phyloP scores from a whole-genome alignment of 2,329 filamentous ascomycete genomes.

The Phoma sp. region DNA sequence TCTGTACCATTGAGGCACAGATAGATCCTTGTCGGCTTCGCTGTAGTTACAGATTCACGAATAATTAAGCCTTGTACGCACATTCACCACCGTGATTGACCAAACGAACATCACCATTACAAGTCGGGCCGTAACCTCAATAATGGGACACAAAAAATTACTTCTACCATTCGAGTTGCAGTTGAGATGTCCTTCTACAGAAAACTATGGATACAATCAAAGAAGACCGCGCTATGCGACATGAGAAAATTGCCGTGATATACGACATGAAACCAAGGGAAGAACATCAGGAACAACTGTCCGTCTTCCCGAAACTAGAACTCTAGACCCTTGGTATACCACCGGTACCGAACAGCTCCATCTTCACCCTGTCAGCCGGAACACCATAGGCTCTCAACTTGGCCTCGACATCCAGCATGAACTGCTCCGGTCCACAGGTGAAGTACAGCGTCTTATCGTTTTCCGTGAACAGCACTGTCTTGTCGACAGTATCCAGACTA shows the following conservation, averaged over 20 bases:
- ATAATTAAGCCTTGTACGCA: no score
- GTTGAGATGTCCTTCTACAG: not conserved
- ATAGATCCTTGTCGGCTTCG: not conserved
- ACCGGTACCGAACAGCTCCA: constrained; percentile 68
- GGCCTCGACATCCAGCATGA: constrained; percentile 69
- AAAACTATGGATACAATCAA: not conserved
- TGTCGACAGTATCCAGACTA: constrained; percentile 64
- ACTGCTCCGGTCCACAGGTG: constrained; percentile 72
- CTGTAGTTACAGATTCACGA: not conserved
- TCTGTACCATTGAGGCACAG: constrained; percentile 5
- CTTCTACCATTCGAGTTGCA: not conserved
- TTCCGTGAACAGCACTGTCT: constrained; percentile 63
- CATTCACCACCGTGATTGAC: no score
- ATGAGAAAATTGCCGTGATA: not conserved
- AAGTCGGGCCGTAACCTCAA: no score
- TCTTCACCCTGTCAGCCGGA: constrained; percentile 63
- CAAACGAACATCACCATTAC: not conserved
- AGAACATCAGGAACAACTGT: constrained; percentile 4
- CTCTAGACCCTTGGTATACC: constrained; percentile 42
- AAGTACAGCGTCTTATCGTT: constrained; percentile 69
- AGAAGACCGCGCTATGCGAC: not conserved
- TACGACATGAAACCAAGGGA: not conserved
- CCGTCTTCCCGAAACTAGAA: not conserved
- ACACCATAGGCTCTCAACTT: constrained; percentile 66
- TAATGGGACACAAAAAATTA: no score